Conservation (phyloP, 805 yeast species). For the Tetrapisispora phaffii region DNA sequence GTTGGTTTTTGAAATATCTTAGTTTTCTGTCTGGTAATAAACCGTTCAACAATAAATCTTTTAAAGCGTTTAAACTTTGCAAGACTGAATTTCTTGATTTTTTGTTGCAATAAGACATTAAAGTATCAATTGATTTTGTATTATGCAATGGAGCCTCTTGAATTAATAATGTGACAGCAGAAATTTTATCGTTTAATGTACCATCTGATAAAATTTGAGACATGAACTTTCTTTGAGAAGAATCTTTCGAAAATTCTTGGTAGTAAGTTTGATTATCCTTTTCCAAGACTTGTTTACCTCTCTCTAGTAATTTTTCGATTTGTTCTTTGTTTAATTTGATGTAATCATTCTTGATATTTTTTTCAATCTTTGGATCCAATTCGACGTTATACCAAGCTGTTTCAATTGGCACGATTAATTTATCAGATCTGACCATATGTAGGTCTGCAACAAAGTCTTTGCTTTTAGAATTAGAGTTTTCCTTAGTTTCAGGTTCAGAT, state of each 20-base stretch:
- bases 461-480: constrained; percentile 15
- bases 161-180: constrained; percentile 82
- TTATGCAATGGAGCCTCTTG: constrained; percentile 95
- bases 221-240: constrained; percentile 79
- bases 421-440: constrained; percentile 43
- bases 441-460: constrained; percentile 26
- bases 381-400: constrained; percentile 71
- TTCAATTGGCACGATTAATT: constrained; percentile 49
- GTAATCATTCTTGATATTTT: constrained; percentile 15
- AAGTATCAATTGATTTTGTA: constrained; percentile 68
- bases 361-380: constrained; percentile 25
- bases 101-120: constrained; percentile 72
- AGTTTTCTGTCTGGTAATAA: constrained; percentile 80
- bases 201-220: constrained; percentile 83
- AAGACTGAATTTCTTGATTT: constrained; percentile 89
- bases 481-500: constrained; percentile 24
- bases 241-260: constrained; percentile 62
- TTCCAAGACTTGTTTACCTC: constrained; percentile 58
- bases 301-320: constrained; percentile 48
- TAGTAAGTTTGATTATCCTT: constrained; percentile 62
- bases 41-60: constrained; percentile 79
- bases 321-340: constrained; percentile 37
- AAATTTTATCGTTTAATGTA: constrained; percentile 89
- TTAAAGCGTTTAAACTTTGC: constrained; percentile 80
- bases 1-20: constrained; percentile 68